These are phyloP conservation scores for Flammula alnicola DNA, from an alignment of 1,284 basidiomycete genomes.

Conservation along the genomic window DNA sequence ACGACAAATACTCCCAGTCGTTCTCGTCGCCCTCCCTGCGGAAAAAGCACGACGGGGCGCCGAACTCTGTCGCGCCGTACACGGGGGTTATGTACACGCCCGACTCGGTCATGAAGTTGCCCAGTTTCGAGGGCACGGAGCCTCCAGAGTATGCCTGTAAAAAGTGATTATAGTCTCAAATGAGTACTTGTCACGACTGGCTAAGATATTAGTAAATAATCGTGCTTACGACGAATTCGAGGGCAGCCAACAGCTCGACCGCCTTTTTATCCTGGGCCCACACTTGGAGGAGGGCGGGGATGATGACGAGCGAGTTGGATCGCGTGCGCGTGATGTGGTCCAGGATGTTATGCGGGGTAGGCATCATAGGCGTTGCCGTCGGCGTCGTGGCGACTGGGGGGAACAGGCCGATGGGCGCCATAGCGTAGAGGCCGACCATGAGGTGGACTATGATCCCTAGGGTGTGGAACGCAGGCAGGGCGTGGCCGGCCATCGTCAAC, in stretches of 20 bases:
- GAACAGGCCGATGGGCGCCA: constrained; percentile 32
- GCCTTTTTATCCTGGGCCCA: constrained; percentile 35
- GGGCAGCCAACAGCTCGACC: constrained; percentile 32
- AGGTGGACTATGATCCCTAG: constrained; percentile 33
- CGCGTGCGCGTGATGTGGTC: constrained; percentile 33
- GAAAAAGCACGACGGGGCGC: constrained; percentile 18
- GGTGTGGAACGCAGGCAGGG: constrained; percentile 37
- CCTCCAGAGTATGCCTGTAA: constrained; percentile 33
- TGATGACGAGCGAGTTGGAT: constrained; percentile 32
- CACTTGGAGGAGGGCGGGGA: no score
- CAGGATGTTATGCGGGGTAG: constrained; percentile 37
- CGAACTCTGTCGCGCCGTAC: constrained; percentile 39
- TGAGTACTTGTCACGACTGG: background rate
- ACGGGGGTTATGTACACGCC: constrained; percentile 32
- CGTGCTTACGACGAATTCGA: constrained; percentile 35
- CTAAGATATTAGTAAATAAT: background rate
- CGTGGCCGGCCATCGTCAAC: constrained; percentile 27
- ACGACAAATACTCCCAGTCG: constrained; percentile 34
- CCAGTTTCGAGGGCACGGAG: constrained; percentile 28
- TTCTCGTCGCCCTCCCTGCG: constrained; percentile 19
- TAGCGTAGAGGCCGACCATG: constrained; percentile 27
- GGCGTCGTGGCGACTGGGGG: constrained; percentile 32
- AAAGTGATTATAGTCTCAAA: background rate
- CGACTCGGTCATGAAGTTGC: constrained; percentile 28
- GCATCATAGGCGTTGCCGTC: constrained; percentile 25